Conservation (phyloP, 2,329 filamentous ascomycete species). For the Pseudocercospora fijiensis region DNA sequence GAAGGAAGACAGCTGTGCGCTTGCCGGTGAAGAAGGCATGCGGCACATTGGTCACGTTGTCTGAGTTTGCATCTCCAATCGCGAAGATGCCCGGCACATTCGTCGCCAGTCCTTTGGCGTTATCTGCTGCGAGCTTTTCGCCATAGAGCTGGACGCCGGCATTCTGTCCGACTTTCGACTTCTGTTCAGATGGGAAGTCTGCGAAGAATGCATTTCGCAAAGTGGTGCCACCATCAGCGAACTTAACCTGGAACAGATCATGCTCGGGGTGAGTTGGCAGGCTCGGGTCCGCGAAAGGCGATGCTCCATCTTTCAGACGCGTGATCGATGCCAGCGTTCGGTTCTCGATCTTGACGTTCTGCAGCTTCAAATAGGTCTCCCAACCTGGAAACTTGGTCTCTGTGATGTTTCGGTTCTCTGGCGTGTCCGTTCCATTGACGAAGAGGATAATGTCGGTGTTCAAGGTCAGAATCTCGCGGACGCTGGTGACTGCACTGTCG, state of each 20-base stretch:
- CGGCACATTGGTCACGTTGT: slow-evolving; percentile 19
- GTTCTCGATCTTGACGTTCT: slow-evolving; percentile 20
- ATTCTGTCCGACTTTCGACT: slow-evolving; percentile 13
- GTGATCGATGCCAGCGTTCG: slow-evolving; percentile 13
- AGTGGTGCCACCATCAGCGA: slow-evolving; percentile 9
- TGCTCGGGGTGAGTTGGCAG: slow-evolving; percentile 18
- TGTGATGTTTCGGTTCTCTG: slow-evolving; percentile 12
- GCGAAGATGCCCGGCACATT: slow-evolving; percentile 19
- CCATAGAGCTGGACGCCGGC: slow-evolving; percentile 14
- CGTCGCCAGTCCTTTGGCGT: slow-evolving; percentile 14
- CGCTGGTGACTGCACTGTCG: slow-evolving; percentile 11
- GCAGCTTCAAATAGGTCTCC: slow-evolving; percentile 16
- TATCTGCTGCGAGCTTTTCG: slow-evolving; percentile 14
- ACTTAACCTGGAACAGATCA: slow-evolving; percentile 19
- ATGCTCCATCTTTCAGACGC: slow-evolving; percentile 14
- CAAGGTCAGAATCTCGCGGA: slow-evolving; percentile 15
- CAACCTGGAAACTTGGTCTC: slow-evolving; percentile 18
- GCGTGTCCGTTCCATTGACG: slow-evolving; percentile 20
- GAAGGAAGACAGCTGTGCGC: slow-evolving; percentile 18
- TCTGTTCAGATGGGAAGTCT: slow-evolving; percentile 16
- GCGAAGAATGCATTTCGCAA: slow-evolving; percentile 17
- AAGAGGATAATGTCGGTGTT: slow-evolving; percentile 20
- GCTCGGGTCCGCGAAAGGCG: slow-evolving; percentile 13
- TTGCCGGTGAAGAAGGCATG: slow-evolving; percentile 20
- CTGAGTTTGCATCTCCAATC: slow-evolving; percentile 18